Conservation (phyloP, 192 early-diverging fungal species). For the Pilobolus umbonatus region DNA sequence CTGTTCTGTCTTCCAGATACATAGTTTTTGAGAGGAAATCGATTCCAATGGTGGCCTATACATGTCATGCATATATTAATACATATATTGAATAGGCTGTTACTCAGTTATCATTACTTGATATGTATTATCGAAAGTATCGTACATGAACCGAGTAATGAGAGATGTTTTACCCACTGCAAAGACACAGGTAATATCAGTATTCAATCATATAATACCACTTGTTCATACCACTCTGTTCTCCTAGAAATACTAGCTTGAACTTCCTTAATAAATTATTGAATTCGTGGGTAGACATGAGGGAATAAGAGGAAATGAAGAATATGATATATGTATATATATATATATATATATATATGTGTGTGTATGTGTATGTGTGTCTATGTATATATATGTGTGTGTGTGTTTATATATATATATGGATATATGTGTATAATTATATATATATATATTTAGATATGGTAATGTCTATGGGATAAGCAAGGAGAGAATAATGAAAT, state of each 20-base stretch:
- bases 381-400: too few relatives aligned
- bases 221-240: slow-evolving; percentile 85
- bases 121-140: slow-evolving; percentile 99
- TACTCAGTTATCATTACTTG: slow-evolving; percentile 43
- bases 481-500: too few relatives aligned
- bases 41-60: slow-evolving; percentile 95
- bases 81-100: neutral
- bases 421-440: too few relatives aligned
- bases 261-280: slow-evolving; percentile 78
- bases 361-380: too few relatives aligned
- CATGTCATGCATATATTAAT: neutral
- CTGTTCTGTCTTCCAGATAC: slow-evolving; percentile 97
- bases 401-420: too few relatives aligned
- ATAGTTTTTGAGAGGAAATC: slow-evolving; percentile 99
- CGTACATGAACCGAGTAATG: slow-evolving; percentile 99
- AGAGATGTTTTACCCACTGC: slow-evolving; percentile 97
- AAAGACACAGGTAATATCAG: neutral
- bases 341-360: too few relatives aligned
- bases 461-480: too few relatives aligned
- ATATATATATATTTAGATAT: too few relatives aligned
- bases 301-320: neutral
- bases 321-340: too few relatives aligned
- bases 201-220: neutral
- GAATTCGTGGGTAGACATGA: slow-evolving; percentile 20
- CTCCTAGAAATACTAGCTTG: slow-evolving; percentile 99